Base-by-base conservation (phyloP, 2,329 filamentous ascomycete species). In the Diplocarpon rosae region DNA sequence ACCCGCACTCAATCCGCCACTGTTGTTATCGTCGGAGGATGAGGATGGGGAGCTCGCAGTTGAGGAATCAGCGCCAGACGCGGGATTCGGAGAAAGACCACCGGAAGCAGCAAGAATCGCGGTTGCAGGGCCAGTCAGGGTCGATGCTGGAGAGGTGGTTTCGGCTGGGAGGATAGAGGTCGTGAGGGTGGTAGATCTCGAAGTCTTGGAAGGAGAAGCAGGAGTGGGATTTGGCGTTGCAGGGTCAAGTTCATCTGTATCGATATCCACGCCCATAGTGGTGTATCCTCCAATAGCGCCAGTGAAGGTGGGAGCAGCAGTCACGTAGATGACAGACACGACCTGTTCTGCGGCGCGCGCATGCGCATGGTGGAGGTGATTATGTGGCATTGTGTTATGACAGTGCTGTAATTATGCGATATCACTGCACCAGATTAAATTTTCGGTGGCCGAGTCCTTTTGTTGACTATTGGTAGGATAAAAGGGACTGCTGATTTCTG, bases 301-400 rank as follows among this genome's bases (percentile, higher is more conserved):
- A 13, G 64, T 61, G 51, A 75, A 78, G 32, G 73, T 76, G 43
- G 69, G 65, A 16, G 65, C 54, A 27, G 69, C 64, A 0, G 73
- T 76, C 37, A 74, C 65, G 57, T 75, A 72, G 34, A 76, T 65
- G 33, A 72, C 60, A 0, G 63, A 62, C 10, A 68, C 58, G 39
- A 66, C 24, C 31, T 45, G 38, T 15, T 38, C 33, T 12, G 30
- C 16, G 27, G 31, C 34, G 12, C 37, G 37, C 32, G 31, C 32
- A 14, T 45, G 43, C 13, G 16, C 31, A 16, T 27, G 14, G 37
- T 45, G 43, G n/a, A 41, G 38, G 39, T 45, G 43, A 13, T 41
- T 20, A n/a, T 41, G 43, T 39, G 35, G 29, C 32, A 4, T 6
- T 33, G 15, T 30, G 30, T 34, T 28, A 31, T 24, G 30, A 32